Percentiles rank a stretch among this genome's conserved stretches.
Evolutionary conservation across 2,329 filamentous ascomycete genomes (phyloP).

Genomic region (Cladosporium oxysporum): DNA sequence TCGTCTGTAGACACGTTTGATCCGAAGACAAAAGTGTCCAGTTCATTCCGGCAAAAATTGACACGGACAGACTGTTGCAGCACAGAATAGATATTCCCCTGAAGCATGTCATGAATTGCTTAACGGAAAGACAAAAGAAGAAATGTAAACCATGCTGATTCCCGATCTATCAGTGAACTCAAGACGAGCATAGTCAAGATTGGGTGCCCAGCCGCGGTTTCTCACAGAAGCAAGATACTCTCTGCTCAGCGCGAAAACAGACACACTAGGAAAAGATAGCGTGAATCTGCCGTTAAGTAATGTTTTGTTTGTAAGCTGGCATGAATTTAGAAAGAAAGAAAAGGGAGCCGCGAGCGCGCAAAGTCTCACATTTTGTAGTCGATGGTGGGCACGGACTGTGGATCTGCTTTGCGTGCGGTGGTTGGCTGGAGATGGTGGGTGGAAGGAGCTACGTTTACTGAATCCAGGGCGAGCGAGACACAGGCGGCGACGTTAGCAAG

Average conservation of each 20-base stretch:
- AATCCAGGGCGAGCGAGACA: conserved; percentile 6
- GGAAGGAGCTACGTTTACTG: conserved; percentile 29
- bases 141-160: conserved; percentile 57
- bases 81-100: neutral
- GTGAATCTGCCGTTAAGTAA: conserved; percentile 47
- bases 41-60: neutral
- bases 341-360: conserved; percentile 38
- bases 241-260: conserved; percentile 72
- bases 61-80: neutral
- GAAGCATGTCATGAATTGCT: neutral
- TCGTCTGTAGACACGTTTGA: neutral
- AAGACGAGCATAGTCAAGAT: conserved; percentile 67
- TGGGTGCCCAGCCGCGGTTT: conserved; percentile 73
- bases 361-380: conserved; percentile 18
- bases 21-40: neutral
- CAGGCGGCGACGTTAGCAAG: conserved; percentile 8
- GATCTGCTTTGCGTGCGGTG: conserved; percentile 29
- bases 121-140: neutral
- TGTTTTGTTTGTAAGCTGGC: conserved; percentile 56
- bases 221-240: conserved; percentile 44
- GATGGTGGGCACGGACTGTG: conserved; percentile 6
- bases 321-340: conserved; percentile 45
- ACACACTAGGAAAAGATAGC: conserved; percentile 19
- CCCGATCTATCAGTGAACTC: conserved; percentile 65
- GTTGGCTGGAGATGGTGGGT: conserved; percentile 2